Evolutionary conservation across 164 flowering plant genomes (phyloP).

Genomic region (Liriodendron chinense): DNA sequence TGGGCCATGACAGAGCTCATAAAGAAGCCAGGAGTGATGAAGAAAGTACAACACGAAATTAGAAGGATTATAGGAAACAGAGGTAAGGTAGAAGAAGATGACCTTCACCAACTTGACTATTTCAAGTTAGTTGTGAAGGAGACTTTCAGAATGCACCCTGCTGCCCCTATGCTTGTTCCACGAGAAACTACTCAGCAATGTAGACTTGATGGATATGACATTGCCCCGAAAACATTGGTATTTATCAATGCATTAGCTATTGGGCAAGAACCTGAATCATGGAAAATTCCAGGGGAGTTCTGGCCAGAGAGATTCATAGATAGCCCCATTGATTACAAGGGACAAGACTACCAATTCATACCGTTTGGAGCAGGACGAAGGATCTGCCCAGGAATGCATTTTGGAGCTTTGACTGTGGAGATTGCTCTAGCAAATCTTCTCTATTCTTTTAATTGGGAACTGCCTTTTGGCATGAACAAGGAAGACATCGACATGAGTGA

Average conservation of each 20-base stretch:
- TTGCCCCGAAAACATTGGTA: background rate
- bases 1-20: slow-evolving; percentile 3
- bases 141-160: background rate
- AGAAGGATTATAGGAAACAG: background rate
- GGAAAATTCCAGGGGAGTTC: background rate
- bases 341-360: background rate
- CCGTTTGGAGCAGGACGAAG: slow-evolving; percentile 2
- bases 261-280: slow-evolving; percentile 3
- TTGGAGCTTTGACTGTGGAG: background rate
- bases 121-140: background rate
- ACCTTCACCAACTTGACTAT: background rate
- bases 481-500: slow-evolving; percentile 4
- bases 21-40: background rate
- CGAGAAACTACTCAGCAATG: background rate
- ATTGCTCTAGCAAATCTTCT: background rate
- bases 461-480: background rate
- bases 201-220: background rate
- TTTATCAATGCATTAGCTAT: background rate
- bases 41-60: background rate
- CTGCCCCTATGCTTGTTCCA: slow-evolving; percentile 1
- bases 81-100: slow-evolving; percentile 3
- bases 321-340: background rate
- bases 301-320: slow-evolving; percentile 3
- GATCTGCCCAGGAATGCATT: slow-evolving; percentile 1
- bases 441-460: slow-evolving; percentile 2